Evolutionary conservation across 2,329 filamentous ascomycete genomes (phyloP), one percentile per base, ranked within the genome.

Genomic region (Pyrenochaeta sp.): DNA sequence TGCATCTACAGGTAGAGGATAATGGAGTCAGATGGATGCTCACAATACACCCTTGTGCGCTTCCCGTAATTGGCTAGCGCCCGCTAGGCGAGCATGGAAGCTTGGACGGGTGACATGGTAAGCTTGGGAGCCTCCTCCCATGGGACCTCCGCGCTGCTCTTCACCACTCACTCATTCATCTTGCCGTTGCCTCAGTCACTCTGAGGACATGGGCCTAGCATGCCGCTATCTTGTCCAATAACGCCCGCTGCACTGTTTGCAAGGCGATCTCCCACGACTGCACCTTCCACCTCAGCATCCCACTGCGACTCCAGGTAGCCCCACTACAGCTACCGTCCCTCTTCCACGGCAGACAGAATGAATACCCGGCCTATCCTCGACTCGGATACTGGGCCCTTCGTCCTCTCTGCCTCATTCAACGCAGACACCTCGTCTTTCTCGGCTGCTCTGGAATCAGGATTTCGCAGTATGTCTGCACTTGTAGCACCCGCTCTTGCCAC

Each of bases 301-400:
- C 46, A 48, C 51, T 46, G 39, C 42, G 55, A 63, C 51, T 54
- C 49, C 15, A 64, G 48, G 52, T 57, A 54, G 56, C 51, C 56
- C 60, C 50, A 58, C 60, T 30, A 4, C 29, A 21, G 21, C 37
- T 14, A 35, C 49, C 23, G 2, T 42, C 32, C 15, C 21, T 23
- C 23, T 27, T 27, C 39, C 39, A 32, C 49, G 7, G 15, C 39
- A 14, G 36, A 21, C 58, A 64, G 41, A 47, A 99, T 98, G 95
- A 95, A 98, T 75, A 96, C 92, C 37, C 85, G 94, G 54, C 90
- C 90, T 46, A 86, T 90, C 51, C 91, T 98, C 70, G 92, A 96
- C 79, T 86, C 87, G 45, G 87, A 90, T 15, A 84, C 83, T 37
- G 86, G 88, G 48, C 89, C 90, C 4, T 85, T 88, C 56, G 93